Percentiles rank a stretch among this genome's conserved stretches.
phyloP scores from a whole-genome alignment of 768 basidiomycete genomes.

The Lactarius indigo region DNA sequence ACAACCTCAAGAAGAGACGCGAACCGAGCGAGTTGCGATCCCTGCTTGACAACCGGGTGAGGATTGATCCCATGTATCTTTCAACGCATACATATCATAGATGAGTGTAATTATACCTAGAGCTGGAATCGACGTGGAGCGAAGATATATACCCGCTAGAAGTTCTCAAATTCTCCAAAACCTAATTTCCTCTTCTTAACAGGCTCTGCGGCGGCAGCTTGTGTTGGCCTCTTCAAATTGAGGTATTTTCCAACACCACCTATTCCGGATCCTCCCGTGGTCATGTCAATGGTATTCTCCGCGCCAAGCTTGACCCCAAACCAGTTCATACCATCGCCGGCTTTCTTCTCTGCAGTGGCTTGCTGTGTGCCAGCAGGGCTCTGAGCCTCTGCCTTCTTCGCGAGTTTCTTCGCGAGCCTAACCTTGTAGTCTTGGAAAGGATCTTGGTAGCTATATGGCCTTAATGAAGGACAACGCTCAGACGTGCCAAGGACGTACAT shows the following conservation, averaged over 20 bases:
- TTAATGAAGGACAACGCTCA: neutral
- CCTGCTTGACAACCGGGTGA: slow-evolving; percentile 26
- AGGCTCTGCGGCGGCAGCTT: slow-evolving; percentile 39
- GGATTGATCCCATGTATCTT: neutral
- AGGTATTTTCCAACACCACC: slow-evolving; percentile 81
- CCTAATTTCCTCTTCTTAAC: slow-evolving; percentile 84
- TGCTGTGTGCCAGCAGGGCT: slow-evolving; percentile 30
- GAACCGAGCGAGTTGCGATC: slow-evolving; percentile 31
- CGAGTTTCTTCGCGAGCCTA: slow-evolving; percentile 75
- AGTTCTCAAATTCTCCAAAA: slow-evolving; percentile 88
- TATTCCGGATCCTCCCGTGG: slow-evolving; percentile 32
- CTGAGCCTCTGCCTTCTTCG: slow-evolving; percentile 48
- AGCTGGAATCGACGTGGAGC: neutral
- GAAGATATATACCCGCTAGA: slow-evolving; percentile 41
- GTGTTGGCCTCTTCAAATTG: slow-evolving; percentile 35
- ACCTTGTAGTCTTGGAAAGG: slow-evolving; percentile 92
- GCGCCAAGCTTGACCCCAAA: slow-evolving; percentile 81
- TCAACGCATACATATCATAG: slow-evolving; percentile 23
- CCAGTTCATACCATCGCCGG: slow-evolving; percentile 76
- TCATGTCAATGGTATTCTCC: slow-evolving; percentile 32
- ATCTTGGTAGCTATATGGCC: slow-evolving; percentile 71
- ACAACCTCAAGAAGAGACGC: neutral
- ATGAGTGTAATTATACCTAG: slow-evolving; percentile 9
- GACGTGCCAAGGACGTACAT: slow-evolving; percentile 53
- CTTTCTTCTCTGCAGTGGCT: slow-evolving; percentile 44